These are phyloP conservation scores for Diaporthe amygdali DNA, from an alignment of 2,329 filamentous ascomycete genomes.

Conservation along the genomic window DNA sequence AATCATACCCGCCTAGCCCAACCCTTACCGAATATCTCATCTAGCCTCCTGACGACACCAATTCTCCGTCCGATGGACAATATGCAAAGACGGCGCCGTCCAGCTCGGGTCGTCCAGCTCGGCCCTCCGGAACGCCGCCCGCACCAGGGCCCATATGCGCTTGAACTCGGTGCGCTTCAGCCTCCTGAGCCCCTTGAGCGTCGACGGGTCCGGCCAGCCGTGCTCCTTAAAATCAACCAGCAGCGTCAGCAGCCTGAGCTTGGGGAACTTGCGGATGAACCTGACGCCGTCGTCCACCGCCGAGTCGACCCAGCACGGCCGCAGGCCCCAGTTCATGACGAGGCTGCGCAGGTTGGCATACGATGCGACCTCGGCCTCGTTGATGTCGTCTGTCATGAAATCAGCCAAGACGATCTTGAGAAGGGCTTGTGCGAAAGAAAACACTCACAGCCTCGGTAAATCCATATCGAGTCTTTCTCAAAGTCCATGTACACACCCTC, in stretches of 20 bases:
- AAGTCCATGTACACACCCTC: conserved; percentile 26
- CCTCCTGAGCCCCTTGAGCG: conserved; percentile 16
- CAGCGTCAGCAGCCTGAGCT: conserved; percentile 22
- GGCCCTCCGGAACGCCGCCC: conserved; percentile 5
- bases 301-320: conserved; percentile 27
- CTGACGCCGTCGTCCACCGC: conserved; percentile 22
- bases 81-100: conserved; percentile 18
- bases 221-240: conserved; percentile 26
- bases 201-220: conserved; percentile 24
- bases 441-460: conserved; percentile 25
- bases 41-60: conserved; percentile 20
- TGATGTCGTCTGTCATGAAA: conserved; percentile 16
- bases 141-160: conserved; percentile 24
- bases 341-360: conserved; percentile 22
- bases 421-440: background rate
- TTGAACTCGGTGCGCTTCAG: conserved; percentile 24
- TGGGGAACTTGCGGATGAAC: conserved; percentile 23
- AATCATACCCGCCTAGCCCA: background rate
- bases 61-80: conserved; percentile 22
- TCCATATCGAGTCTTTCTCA: conserved; percentile 24
- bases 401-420: background rate
- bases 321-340: conserved; percentile 28
- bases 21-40: background rate
- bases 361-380: conserved; percentile 11
- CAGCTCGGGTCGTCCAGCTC: conserved; percentile 12